phyloP scores from a whole-genome alignment of 2,329 filamentous ascomycete species.

The Aspergillus flavus region DNA sequence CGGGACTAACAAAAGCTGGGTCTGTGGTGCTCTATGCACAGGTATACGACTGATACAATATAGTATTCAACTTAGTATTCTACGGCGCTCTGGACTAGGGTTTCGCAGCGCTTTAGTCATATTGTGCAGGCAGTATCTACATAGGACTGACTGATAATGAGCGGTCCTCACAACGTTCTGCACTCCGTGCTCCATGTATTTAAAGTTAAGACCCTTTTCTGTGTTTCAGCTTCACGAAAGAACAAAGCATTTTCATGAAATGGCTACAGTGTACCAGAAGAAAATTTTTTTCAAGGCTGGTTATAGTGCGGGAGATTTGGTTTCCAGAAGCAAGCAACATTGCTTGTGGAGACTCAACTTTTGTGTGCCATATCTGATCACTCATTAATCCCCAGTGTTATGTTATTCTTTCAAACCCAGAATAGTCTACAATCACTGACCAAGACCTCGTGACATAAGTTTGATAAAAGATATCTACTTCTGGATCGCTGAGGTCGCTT shows the following conservation, averaged over 20 bases:
- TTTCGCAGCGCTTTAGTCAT: neutral
- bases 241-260: constrained; percentile 21
- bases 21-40: neutral
- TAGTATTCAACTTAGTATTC: constrained; percentile 2
- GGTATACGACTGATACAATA: neutral
- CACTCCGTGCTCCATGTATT: neutral
- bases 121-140: neutral
- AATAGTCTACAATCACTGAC: neutral
- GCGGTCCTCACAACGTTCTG: too few relatives aligned
- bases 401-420: neutral
- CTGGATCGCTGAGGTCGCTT: neutral
- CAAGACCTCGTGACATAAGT: neutral
- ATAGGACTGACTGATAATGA: neutral
- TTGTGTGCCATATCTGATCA: constrained; percentile 14
- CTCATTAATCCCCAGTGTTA: constrained; percentile 8
- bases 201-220: neutral
- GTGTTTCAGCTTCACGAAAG: neutral
- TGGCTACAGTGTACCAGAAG: constrained; percentile 22
- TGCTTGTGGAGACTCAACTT: constrained; percentile 9
- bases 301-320: constrained; percentile 23
- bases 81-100: neutral
- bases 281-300: constrained; percentile 10
- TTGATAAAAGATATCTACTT: neutral
- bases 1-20: neutral
- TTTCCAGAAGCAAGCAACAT: constrained; percentile 15